Evolutionary conservation across 345 rosid genomes (phyloP), one percentile per base, ranked within the genome.

Genomic region (Zanthoxylum bungeanum): DNA sequence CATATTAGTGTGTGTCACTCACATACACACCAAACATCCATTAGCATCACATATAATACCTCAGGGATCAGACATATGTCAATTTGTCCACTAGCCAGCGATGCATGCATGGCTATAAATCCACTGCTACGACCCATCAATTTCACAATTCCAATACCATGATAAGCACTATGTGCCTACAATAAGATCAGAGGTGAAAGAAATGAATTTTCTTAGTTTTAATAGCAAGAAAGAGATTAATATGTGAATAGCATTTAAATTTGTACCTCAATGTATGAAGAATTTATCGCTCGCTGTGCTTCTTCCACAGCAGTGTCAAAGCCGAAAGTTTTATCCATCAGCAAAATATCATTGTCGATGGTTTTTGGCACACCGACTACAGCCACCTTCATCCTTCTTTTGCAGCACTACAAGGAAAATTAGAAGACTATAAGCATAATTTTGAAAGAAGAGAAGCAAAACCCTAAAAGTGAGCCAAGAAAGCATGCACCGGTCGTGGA

Each of bases 111-210:
- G 31, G 99, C 99, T 64, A 95, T 95, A 81, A 76, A 95, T 72
- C 98, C 99, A 79, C 99, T 95, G 76, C 77, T 87, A 73, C 99
- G 99, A 42, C 99, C 99, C 99, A 95, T 93, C 82, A 95, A 78
- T 88, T 95, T 95, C 78, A 96, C 97, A 46, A 96, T 5, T 0
- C 99, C 98, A 28, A 95, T 81, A 66, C 99, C 99, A 85, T 89
- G 98, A 81, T 88, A 95, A 70, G 99, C 98, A 79, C 99, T 92
- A 76, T 91, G 99, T 4, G 96, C 99, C 98, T 94, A 66, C 24
- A 5, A 66, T 22, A 74, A 64, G 69, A 59, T 56, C 75, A 8
- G 22, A 30, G 63, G 44, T 51, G 60, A 14, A 69, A 71, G 51
- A 17, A 21, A 55, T 42, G 63, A 75, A 36, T 33, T 66, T 52